These are phyloP conservation scores for Phytophthora hibernalis DNA, from an alignment of 352 stramenopile genomes.

Conservation along the genomic window DNA sequence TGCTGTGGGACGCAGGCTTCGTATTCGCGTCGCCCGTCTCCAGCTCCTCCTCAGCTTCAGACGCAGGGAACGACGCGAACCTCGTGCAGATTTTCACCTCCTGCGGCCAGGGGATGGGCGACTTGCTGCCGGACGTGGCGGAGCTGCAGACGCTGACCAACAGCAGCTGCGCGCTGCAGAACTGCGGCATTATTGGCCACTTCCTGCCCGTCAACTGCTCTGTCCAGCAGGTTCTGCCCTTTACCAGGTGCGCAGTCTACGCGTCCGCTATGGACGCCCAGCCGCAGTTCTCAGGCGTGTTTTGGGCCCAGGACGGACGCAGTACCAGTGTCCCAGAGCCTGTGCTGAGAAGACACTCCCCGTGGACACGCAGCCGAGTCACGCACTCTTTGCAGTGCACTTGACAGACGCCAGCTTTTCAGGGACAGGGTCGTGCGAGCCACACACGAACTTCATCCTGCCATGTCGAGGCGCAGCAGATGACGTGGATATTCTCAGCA, in stretches of 20 bases:
- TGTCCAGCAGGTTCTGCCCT: conserved; percentile 37
- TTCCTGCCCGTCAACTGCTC: conserved; percentile 50
- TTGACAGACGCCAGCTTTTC: conserved; percentile 50
- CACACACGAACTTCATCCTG: conserved; percentile 67
- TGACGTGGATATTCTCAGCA: conserved; percentile 21
- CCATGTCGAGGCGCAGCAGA: conserved; percentile 62
- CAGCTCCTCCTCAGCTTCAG: conserved; percentile 7
- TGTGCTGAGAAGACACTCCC: conserved; percentile 60
- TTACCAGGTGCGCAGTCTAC: conserved; percentile 56
- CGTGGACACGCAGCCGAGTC: conserved; percentile 15
- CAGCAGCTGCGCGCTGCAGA: conserved; percentile 42
- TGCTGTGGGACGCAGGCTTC: conserved; percentile 77
- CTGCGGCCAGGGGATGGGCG: conserved; percentile 64
- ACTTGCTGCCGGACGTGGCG: conserved; percentile 57
- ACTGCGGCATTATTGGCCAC: conserved; percentile 66
- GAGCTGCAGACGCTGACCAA: conserved; percentile 40
- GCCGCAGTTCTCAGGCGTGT: conserved; percentile 41
- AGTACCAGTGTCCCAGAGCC: conserved; percentile 54
- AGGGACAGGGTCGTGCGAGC: conserved; percentile 55
- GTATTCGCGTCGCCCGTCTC: conserved; percentile 48
- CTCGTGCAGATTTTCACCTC: conserved; percentile 70
- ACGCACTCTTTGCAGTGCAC: conserved; percentile 71
- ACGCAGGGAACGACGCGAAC: conserved; percentile 17
- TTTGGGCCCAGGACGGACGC: conserved; percentile 72
- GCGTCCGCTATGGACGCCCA: conserved; percentile 42